Evolutionary conservation across 495 filamentous ascomycete genomes (phyloP).

Genomic region (Hypoxylon rickii): DNA sequence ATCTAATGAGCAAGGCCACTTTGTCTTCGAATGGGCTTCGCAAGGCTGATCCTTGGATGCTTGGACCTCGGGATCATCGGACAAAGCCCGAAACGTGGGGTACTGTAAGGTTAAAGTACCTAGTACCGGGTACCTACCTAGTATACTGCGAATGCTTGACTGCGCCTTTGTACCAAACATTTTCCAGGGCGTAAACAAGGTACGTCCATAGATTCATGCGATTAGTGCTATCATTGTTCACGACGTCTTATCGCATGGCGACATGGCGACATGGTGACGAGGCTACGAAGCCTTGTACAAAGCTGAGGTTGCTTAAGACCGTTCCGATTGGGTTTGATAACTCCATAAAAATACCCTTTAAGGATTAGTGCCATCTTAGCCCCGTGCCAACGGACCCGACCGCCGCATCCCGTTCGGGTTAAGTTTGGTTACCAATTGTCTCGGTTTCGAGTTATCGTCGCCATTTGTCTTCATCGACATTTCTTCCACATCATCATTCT

Average conservation of each 20-base stretch:
- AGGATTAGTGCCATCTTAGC: constrained; percentile 3
- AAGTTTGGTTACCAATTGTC: neutral
- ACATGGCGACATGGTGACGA: too few species aligned
- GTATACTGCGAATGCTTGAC: too few species aligned
- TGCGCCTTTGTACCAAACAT: too few species aligned
- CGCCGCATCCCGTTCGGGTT: neutral
- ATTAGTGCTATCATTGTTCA: constrained; percentile 2
- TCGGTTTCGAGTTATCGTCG: constrained; percentile 1
- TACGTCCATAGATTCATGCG: too few species aligned
- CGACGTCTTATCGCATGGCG: neutral
- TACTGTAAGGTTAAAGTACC: too few species aligned
- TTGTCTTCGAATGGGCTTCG: too few species aligned
- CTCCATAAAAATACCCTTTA: neutral
- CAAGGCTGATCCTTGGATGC: too few species aligned
- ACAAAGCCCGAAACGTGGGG: too few species aligned
- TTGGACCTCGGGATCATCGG: too few species aligned
- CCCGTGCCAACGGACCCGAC: neutral
- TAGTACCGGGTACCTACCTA: too few species aligned
- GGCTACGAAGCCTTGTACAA: constrained; percentile 21
- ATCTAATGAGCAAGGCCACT: too few species aligned
- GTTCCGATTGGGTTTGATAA: constrained; percentile 11
- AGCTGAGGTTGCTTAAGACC: constrained; percentile 9
- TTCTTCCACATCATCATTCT: constrained; percentile 1
- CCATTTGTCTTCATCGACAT: constrained; percentile 4
- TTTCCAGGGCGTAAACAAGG: too few species aligned